Base-by-base conservation (phyloP, 352 stramenopile species). In the Phytophthora multivora region DNA sequence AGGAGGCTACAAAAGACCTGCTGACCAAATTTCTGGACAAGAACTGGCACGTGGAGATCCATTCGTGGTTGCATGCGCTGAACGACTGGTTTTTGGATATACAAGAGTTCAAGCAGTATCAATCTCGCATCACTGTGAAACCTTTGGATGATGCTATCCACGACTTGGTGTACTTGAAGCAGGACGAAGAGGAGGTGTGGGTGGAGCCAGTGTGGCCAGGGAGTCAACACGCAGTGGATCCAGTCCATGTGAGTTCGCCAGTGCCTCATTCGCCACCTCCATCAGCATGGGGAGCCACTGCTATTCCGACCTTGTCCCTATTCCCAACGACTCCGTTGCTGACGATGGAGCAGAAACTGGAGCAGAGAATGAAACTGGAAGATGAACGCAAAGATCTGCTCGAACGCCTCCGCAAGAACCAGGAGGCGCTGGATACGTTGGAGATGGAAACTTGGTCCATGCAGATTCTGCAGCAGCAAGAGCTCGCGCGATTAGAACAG, bases 11-110 rank as follows among this genome's bases (percentile, higher is more conserved):
- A n/a, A 65, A 56, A 12, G 59, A 71, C 4, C 51, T 81, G 12
- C 36, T 79, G 51, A 48, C 51, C 19, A 52, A 51, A 46, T 81
- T 77, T n/a, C 26, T 81, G 2, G 54, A 66, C 3, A 65, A 77
- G 26, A 62, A 62, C 19, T 81, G 73, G 73, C 66, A 39, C 15
- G 59, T 77, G 3, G 69, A 81, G 42, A 52, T 81, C n/a, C 69
- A 81, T 23, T 66, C 69, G 55, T 81, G 73, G 73, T 40, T 81
- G 25, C 51, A 63, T n/a, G 57, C 69, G 21, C 53, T 71, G 19
- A 69, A 55, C 19, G 58, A 66, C n/a, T 66, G 47, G 43, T 79
- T 79, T 30, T 51, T 81, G 33, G 55, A 74, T 0, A 65, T 69
- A 1, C 73, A 77, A 35, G 42, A 60, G 28, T 12, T 12, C 9